Conservation (phyloP, 106 monocot species). For the Platanthera guangdongensis region DNA sequence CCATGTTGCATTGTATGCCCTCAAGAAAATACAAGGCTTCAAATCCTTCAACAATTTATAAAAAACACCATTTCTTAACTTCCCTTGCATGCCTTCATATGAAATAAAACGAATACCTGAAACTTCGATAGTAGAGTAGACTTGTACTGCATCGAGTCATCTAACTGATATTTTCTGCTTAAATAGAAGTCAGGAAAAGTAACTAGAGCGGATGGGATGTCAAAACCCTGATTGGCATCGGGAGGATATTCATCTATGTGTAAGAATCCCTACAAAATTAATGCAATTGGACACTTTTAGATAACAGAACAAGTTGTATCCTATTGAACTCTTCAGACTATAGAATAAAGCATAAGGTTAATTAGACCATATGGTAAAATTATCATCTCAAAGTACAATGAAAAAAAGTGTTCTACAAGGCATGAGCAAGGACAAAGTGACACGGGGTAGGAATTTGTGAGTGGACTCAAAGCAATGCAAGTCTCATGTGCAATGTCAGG, state of each 20-base stretch:
- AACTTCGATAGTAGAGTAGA: constrained; percentile 52
- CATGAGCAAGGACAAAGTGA: background rate
- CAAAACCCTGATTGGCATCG: constrained; percentile 98
- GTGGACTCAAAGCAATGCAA: no score
- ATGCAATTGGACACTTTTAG: background rate
- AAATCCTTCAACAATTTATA: background rate
- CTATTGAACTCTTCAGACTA: background rate
- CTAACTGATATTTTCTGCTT: constrained; percentile 37
- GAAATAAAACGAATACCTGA: constrained; percentile 30
- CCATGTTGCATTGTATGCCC: background rate
- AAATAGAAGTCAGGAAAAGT: constrained; percentile 63
- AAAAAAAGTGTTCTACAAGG: background rate
- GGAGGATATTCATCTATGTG: constrained; percentile 99
- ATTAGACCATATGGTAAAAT: background rate
- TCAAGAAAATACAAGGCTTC: background rate
- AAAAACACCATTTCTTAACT: background rate
- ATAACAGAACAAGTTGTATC: background rate
- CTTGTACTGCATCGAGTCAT: constrained; percentile 9
- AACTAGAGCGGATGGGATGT: constrained; percentile 88
- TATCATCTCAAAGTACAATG: background rate
- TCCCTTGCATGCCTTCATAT: background rate
- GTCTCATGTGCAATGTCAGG: no score
- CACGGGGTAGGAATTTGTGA: no score
- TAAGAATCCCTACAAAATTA: constrained; percentile 64
- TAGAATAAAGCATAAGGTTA: background rate